These are phyloP conservation scores for Eimeria acervulina DNA, from an alignment of 169 alveolate species.

Conservation along the genomic window DNA sequence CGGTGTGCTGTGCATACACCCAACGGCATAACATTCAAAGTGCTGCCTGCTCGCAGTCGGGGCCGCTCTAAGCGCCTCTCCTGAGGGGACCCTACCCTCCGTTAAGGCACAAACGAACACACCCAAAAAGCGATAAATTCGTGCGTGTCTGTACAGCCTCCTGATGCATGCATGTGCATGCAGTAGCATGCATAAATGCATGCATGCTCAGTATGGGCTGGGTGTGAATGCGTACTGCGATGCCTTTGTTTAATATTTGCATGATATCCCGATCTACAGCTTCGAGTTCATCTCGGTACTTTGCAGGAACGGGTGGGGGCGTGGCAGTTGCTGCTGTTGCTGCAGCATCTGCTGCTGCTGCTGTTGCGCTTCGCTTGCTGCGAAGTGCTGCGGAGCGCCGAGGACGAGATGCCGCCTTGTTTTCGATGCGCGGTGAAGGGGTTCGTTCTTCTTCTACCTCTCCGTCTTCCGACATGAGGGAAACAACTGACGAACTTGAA, in stretches of 20 bases:
- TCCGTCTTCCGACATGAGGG: conserved; percentile 43
- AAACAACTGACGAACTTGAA: conserved; percentile 23
- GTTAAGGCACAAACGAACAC: no score
- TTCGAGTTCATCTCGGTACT: conserved; percentile 16
- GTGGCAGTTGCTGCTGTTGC: conserved; percentile 50
- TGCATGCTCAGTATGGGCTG: no score
- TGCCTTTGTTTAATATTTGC: background rate
- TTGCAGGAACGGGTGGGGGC: conserved; percentile 55
- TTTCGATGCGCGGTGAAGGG: background rate
- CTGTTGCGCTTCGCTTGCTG: background rate
- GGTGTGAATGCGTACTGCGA: background rate
- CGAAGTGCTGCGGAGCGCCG: background rate
- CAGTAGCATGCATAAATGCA: no score
- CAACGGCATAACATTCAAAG: background rate
- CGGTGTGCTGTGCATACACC: conserved; percentile 6
- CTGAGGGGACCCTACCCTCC: no score
- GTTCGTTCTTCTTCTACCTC: background rate
- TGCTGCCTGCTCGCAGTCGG: no score
- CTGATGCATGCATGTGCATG: no score
- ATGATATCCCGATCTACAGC: background rate
- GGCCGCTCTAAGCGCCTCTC: no score
- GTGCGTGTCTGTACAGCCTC: no score
- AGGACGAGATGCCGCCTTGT: background rate
- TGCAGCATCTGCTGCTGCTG: conserved; percentile 28
- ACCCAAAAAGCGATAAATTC: no score